Evolutionary conservation across 768 basidiomycete species (phyloP).

Genomic region (Dictyophora rubrovolvata): DNA sequence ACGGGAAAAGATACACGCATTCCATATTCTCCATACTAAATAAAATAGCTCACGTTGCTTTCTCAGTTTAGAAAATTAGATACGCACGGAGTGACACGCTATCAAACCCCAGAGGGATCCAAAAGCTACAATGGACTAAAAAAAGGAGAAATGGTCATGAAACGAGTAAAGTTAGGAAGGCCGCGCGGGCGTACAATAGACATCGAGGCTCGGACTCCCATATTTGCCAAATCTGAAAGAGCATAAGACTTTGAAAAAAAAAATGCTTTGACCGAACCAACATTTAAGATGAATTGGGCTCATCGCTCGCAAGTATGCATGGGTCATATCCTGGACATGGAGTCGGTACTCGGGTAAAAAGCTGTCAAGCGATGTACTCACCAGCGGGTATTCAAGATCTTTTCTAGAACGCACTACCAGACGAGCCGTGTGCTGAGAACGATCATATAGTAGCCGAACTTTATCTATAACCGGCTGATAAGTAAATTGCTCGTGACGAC

Average conservation of each 20-base stretch:
- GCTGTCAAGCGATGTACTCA: slow-evolving; percentile 21
- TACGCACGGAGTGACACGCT: slow-evolving; percentile 46
- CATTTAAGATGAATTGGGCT: slow-evolving; percentile 78
- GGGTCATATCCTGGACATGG: slow-evolving; percentile 58
- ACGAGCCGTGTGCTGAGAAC: slow-evolving; percentile 61
- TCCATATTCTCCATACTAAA: slow-evolving; percentile 53
- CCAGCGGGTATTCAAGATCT: slow-evolving; percentile 60
- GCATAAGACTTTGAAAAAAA: slow-evolving; percentile 1
- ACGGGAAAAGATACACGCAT: slow-evolving; percentile 82
- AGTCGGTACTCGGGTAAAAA: neutral
- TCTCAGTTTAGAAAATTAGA: neutral
- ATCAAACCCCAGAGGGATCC: slow-evolving; percentile 74
- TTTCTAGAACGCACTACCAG: slow-evolving; percentile 51
- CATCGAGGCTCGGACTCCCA: slow-evolving; percentile 79
- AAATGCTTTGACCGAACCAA: slow-evolving; percentile 20
- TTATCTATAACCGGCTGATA: slow-evolving; percentile 39
- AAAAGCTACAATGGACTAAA: slow-evolving; percentile 71
- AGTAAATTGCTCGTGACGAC: neutral
- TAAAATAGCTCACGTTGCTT: neutral
- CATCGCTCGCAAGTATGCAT: slow-evolving; percentile 79
- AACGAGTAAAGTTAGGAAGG: slow-evolving; percentile 1
- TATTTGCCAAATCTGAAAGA: slow-evolving; percentile 55
- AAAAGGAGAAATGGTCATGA: neutral
- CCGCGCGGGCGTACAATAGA: slow-evolving; percentile 47
- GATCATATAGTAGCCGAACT: slow-evolving; percentile 67